A percentile compares a stretch with the other conserved stretches of the same genome.
These are phyloP conservation scores for Quercus dentata DNA, from an alignment of 306 rosid species.

Conservation along the genomic window DNA sequence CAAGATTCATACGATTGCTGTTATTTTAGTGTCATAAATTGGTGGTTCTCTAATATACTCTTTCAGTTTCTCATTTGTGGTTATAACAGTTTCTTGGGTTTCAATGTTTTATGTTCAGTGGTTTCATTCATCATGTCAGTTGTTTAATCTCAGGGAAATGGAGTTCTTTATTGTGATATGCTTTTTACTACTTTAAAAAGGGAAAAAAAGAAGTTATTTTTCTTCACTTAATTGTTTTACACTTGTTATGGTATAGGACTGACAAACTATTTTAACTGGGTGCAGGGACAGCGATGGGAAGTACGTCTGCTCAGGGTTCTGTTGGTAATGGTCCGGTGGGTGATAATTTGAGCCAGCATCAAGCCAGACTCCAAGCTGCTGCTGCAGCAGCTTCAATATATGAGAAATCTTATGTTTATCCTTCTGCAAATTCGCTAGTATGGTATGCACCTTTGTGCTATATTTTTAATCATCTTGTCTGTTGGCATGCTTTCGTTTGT, in stretches of 20 bases:
- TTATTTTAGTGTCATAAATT: neutral
- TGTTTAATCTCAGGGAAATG: neutral
- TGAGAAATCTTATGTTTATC: slow-evolving; percentile 74
- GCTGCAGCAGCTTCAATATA: slow-evolving; percentile 89
- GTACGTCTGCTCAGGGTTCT: slow-evolving; percentile 48
- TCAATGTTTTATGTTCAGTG: neutral
- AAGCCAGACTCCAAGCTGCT: slow-evolving; percentile 92
- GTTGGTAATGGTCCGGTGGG: slow-evolving; percentile 39
- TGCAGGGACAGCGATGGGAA: slow-evolving; percentile 50
- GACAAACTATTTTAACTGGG: slow-evolving; percentile 21
- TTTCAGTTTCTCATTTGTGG: neutral
- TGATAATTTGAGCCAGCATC: slow-evolving; percentile 63
- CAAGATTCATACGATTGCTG: neutral
- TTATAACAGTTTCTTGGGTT: neutral
- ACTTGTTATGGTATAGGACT: neutral
- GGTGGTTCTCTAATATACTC: neutral
- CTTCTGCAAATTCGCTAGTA: slow-evolving; percentile 54
- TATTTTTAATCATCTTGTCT: slow-evolving; percentile 6
- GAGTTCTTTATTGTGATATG: neutral
- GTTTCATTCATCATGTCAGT: neutral
- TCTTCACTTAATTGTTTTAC: neutral
- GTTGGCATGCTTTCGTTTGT: neutral
- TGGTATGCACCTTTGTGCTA: slow-evolving; percentile 52
- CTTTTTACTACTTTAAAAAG: neutral
- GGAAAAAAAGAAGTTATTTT: neutral